A percentile compares a stretch with the other conserved stretches of the same genome.
phyloP scores from a whole-genome alignment of 768 basidiomycete genomes.

The Paxillus ammoniavirescens region DNA sequence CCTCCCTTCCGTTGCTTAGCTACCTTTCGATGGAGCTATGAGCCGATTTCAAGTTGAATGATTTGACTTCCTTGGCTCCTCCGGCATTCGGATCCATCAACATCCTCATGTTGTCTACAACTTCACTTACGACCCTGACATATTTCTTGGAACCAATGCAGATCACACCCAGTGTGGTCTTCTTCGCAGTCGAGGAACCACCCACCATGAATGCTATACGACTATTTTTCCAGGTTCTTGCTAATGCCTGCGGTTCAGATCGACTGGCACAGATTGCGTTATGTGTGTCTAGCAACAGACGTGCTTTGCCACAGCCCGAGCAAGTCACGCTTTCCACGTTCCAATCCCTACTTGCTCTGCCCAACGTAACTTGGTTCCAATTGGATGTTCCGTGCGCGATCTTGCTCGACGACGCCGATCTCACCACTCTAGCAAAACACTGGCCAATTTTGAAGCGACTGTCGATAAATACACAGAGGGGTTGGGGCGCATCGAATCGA shows the following conservation, averaged over 20 bases:
- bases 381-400: conserved; percentile 21
- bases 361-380: conserved; percentile 10
- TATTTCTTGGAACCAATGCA: conserved; percentile 18
- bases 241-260: conserved; percentile 8
- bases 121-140: conserved; percentile 17
- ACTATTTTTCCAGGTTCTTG: conserved; percentile 20
- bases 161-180: conserved; percentile 12
- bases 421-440: conserved; percentile 16
- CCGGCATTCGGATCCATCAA: conserved; percentile 17
- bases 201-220: conserved; percentile 19
- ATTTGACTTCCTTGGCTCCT: conserved; percentile 9
- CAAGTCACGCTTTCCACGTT: conserved; percentile 16
- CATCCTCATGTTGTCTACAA: conserved; percentile 9
- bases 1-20: conserved; percentile 16
- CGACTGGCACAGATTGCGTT: conserved; percentile 9
- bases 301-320: background rate
- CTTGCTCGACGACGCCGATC: conserved; percentile 17
- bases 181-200: conserved; percentile 11
- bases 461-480: conserved; percentile 16
- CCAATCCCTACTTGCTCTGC: conserved; percentile 15
- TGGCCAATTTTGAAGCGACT: conserved; percentile 18
- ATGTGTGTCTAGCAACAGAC: conserved; percentile 2
- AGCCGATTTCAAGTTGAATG: conserved; percentile 13
- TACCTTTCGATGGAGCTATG: conserved; percentile 16
- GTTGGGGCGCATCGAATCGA: conserved; percentile 16